Percentiles rank a stretch among this genome's conserved stretches.
phyloP scores from a whole-genome alignment of 202 grass and related monocot genomes.

The Sporobolus alterniflorus region DNA sequence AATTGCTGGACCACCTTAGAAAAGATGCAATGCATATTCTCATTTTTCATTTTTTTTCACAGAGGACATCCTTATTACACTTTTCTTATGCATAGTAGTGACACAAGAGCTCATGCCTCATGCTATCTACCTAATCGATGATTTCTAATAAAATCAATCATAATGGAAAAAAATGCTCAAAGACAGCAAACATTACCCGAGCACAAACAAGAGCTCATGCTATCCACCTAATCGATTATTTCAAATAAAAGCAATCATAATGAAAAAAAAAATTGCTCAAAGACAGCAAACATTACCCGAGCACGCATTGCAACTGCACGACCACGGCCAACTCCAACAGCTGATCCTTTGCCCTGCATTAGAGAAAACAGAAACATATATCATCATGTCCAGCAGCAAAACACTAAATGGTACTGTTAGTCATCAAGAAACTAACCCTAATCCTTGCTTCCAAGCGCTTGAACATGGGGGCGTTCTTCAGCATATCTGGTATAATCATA shows the following conservation, averaged over 20 bases:
- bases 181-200: constrained; percentile 51
- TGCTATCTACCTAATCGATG: not conserved
- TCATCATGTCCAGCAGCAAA: constrained; percentile 4
- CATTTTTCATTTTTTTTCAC: not conserved
- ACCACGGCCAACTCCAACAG: constrained; percentile 88
- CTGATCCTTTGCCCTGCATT: constrained; percentile 84
- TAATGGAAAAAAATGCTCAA: not conserved
- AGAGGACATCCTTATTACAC: not conserved
- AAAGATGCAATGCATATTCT: not conserved
- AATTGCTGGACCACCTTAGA: not conserved
- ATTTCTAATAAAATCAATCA: not conserved
- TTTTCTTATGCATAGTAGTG: not conserved
- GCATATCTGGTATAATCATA: constrained; percentile 98
- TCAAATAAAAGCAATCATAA: too few relatives aligned
- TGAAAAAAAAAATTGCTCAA: not conserved
- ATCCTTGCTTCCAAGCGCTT: constrained; percentile 97
- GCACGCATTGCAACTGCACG: constrained; percentile 94
- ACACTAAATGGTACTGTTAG: not conserved
- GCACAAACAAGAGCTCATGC: too few relatives aligned
- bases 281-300: constrained; percentile 51
- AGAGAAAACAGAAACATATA: constrained; percentile 3
- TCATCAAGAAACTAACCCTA: constrained; percentile 70
- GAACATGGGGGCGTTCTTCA: constrained; percentile 96
- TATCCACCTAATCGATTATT: too few relatives aligned
- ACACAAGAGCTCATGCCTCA: not conserved